phyloP scores from a whole-genome alignment of 2,329 filamentous ascomycete species.

The Ceratocystis cacaofunesta region DNA sequence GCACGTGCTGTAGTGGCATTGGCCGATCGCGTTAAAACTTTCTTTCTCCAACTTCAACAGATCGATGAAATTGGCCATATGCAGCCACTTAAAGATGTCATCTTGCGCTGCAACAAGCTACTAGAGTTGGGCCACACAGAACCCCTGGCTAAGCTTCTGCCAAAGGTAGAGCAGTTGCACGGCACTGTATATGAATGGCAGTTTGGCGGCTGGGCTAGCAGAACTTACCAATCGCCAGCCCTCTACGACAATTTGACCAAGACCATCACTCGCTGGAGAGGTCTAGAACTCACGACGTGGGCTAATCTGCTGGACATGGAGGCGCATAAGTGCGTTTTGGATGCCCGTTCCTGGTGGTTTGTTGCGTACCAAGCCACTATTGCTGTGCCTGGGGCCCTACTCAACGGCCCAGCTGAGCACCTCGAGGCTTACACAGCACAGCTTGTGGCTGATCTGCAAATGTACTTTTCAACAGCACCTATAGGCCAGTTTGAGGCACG shows the following conservation, averaged over 20 bases:
- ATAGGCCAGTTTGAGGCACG: slow-evolving; percentile 68
- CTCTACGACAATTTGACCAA: slow-evolving; percentile 67
- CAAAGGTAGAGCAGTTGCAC: slow-evolving; percentile 77
- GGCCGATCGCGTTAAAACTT: slow-evolving; percentile 50
- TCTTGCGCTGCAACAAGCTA: slow-evolving; percentile 58
- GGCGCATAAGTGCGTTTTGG: slow-evolving; percentile 55
- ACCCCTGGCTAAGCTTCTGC: slow-evolving; percentile 73
- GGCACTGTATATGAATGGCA: slow-evolving; percentile 86
- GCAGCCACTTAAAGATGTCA: slow-evolving; percentile 64
- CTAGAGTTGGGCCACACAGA: slow-evolving; percentile 64
- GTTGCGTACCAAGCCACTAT: slow-evolving; percentile 84
- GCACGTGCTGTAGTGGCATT: slow-evolving; percentile 57
- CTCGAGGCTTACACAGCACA: slow-evolving; percentile 44
- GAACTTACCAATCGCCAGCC: slow-evolving; percentile 51
- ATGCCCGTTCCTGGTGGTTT: slow-evolving; percentile 90
- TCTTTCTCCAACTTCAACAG: slow-evolving; percentile 57
- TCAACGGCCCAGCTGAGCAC: slow-evolving; percentile 43
- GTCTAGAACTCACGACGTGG: slow-evolving; percentile 86
- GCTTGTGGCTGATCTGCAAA: slow-evolving; percentile 60
- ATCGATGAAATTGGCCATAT: slow-evolving; percentile 54
- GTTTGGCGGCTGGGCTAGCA: slow-evolving; percentile 67
- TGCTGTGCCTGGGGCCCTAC: slow-evolving; percentile 54
- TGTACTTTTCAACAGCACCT: slow-evolving; percentile 65
- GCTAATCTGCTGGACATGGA: slow-evolving; percentile 77
- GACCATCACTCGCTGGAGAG: slow-evolving; percentile 75